Percentiles rank a stretch among this genome's conserved stretches.
phyloP scores from a whole-genome alignment of 2,329 filamentous ascomycete genomes.

The Ambrosiella cleistominuta region DNA sequence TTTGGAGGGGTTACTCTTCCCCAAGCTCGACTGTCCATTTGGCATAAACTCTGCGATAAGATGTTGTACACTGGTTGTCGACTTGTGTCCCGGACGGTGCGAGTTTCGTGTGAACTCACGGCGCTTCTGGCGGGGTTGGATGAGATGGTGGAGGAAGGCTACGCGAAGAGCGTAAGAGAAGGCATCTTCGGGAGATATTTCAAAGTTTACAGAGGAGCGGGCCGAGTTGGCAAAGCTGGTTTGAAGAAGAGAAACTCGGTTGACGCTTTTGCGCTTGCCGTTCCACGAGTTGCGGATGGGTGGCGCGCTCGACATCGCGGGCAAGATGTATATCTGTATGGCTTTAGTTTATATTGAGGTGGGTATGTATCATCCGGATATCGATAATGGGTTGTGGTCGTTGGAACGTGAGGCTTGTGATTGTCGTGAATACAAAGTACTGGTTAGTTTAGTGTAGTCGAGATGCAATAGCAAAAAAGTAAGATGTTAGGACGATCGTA shows the following conservation, averaged over 20 bases:
- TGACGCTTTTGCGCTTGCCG: conserved; percentile 13
- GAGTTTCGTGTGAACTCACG: conserved; percentile 65
- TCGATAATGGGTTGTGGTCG: too few relatives aligned
- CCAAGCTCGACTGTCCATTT: conserved; percentile 4
- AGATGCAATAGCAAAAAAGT: too few relatives aligned
- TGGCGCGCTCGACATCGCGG: conserved; percentile 12
- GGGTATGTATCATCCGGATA: too few relatives aligned
- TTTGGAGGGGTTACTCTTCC: conserved; percentile 26
- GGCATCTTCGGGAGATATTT: conserved; percentile 57
- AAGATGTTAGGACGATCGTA: too few relatives aligned
- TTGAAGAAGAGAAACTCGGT: conserved; percentile 13
- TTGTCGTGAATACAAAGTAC: too few relatives aligned
- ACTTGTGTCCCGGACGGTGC: conserved; percentile 31
- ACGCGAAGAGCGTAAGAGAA: conserved; percentile 81
- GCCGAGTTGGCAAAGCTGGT: conserved; percentile 10
- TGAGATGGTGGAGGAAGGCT: conserved; percentile 80
- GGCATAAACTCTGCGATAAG: conserved; percentile 10
- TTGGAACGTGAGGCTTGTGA: too few relatives aligned
- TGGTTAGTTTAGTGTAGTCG: too few relatives aligned
- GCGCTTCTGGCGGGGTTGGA: conserved; percentile 77
- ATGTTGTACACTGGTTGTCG: conserved; percentile 48
- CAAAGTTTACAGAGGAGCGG: conserved; percentile 19
- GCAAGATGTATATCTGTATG: not conserved
- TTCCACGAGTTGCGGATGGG: conserved; percentile 11
- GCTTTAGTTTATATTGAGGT: too few relatives aligned